Evolutionary conservation across 2,329 filamentous ascomycete genomes (phyloP).

Genomic region (Aspergillus tanneri): DNA sequence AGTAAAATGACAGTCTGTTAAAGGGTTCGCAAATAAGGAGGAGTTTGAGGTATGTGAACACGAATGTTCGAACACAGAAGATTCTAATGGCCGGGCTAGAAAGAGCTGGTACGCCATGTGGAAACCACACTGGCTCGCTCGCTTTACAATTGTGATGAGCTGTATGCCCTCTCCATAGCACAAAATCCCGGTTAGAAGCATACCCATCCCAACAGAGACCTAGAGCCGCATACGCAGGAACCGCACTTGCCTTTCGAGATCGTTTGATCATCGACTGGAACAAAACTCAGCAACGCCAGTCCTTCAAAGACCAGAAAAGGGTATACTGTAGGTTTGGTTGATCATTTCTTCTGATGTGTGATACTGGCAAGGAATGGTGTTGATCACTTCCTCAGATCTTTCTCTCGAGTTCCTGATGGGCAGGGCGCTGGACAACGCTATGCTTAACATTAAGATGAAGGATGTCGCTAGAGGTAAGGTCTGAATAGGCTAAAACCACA

Average conservation of each 20-base stretch:
- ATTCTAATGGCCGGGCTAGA: constrained; percentile 46
- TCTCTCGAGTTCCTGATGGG: constrained; percentile 99
- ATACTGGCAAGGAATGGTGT: background rate
- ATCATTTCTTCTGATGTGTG: background rate
- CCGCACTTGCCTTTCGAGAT: constrained; percentile 88
- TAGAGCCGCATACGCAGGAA: constrained; percentile 83
- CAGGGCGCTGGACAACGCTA: constrained; percentile 92
- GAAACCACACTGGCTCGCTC: constrained; percentile 95
- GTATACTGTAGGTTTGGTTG: constrained; percentile 68
- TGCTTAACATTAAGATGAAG: constrained; percentile 93
- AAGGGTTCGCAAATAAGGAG: constrained; percentile 73
- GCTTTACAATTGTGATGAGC: constrained; percentile 96
- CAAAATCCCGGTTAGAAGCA: too few relatives aligned
- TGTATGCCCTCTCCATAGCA: constrained; percentile 37
- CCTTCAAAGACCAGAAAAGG: constrained; percentile 83
- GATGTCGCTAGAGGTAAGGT: constrained; percentile 70
- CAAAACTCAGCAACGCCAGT: constrained; percentile 94
- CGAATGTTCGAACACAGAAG: background rate
- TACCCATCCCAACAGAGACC: constrained; percentile 14
- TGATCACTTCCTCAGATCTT: constrained; percentile 57
- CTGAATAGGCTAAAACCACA: constrained; percentile 23
- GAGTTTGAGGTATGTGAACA: constrained; percentile 62
- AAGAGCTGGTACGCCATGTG: constrained; percentile 86
- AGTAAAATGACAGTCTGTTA: constrained; percentile 51
- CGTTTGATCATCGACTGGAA: constrained; percentile 95